Evolutionary conservation across 2,329 filamentous ascomycete genomes (phyloP), one percentile per base, ranked within the genome.

Genomic region (Neoscytalidium dimidiatum): DNA sequence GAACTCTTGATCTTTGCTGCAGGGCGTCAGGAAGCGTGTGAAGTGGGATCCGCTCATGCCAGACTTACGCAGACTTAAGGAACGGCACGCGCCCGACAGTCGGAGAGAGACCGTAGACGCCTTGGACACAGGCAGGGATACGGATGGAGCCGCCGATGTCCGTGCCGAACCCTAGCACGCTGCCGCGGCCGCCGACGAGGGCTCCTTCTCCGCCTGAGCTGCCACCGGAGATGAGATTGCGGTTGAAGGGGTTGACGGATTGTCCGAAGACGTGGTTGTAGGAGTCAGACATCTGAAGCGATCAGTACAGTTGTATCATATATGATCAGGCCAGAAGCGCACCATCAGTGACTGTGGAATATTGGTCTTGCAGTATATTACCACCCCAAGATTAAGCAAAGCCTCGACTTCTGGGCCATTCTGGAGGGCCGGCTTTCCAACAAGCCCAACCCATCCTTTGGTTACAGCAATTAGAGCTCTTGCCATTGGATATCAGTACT

Each of bases 191-290:
- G 0, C 79, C 85, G 11, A 86, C 56, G 9, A 87, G 72, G 0
- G 85, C 83, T 1, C 84, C 84, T 70, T 88, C 85, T 60, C 85
- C 85, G 35, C 86, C 85, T 3, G 82, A 84, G 2, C 80, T 83
- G 2, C 85, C 85, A 3, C 85, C 85, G 11, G 77, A 69, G 0
- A 83, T 84, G 29, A 86, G 72, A 1, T 73, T 78, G 1, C 78
- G 78, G 70, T 87, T 86, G 70, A 79, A 80, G 0, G 85, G 84
- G 69, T 86, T 87, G 11, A 82, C 76, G 0, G 84, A 87, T 0
- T 75, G 74, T 0, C 83, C 83, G 66, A 82, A 84, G 48, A 85
- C 67, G 68, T 84, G 85, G 64, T 69, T 81, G 60, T 71, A 76
- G 0, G 81, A 84, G 68, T 85, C 83, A 5, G 84, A 70, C 64